A percentile compares a stretch with the other conserved stretches of the same genome.
phyloP scores from a whole-genome alignment of 257 asterid genomes.

The Gentiana straminea region DNA sequence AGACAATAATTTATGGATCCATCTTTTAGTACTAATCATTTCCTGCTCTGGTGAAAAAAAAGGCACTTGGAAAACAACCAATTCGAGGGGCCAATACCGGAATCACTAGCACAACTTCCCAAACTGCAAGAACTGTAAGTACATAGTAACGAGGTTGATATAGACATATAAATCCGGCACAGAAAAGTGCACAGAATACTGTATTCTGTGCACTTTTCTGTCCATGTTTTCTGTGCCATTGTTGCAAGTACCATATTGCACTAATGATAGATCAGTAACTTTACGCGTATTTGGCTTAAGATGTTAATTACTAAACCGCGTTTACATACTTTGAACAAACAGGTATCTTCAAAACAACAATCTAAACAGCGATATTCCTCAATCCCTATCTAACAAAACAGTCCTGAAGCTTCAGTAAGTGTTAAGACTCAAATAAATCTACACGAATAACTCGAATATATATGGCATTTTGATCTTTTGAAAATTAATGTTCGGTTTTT shows the following conservation, averaged over 20 bases:
- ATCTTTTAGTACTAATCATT: neutral
- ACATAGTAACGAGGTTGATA: neutral
- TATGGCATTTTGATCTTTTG: no score
- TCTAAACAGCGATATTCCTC: slow-evolving; percentile 36
- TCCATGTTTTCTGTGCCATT: neutral
- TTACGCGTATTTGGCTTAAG: neutral
- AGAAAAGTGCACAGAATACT: no score
- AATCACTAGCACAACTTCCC: slow-evolving; percentile 43
- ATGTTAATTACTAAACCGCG: no score
- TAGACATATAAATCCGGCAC: no score
- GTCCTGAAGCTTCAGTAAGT: slow-evolving; percentile 39
- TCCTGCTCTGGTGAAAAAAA: slow-evolving; percentile 5
- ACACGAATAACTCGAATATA: no score
- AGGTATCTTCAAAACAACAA: slow-evolving; percentile 71
- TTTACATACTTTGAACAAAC: slow-evolving; percentile 5
- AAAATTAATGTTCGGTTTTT: no score
- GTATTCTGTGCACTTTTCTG: no score
- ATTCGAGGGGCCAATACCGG: slow-evolving; percentile 56
- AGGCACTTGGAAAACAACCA: slow-evolving; percentile 82
- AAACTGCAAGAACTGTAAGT: slow-evolving; percentile 56
- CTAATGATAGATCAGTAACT: no score
- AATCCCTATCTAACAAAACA: slow-evolving; percentile 26
- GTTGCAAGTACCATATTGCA: no score
- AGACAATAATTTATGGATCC: no score
- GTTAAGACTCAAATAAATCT: no score